Percentiles rank a stretch among this genome's conserved stretches.
These are phyloP conservation scores for Leptographium procerum DNA, from an alignment of 2,329 filamentous ascomycete genomes.

Conservation along the genomic window DNA sequence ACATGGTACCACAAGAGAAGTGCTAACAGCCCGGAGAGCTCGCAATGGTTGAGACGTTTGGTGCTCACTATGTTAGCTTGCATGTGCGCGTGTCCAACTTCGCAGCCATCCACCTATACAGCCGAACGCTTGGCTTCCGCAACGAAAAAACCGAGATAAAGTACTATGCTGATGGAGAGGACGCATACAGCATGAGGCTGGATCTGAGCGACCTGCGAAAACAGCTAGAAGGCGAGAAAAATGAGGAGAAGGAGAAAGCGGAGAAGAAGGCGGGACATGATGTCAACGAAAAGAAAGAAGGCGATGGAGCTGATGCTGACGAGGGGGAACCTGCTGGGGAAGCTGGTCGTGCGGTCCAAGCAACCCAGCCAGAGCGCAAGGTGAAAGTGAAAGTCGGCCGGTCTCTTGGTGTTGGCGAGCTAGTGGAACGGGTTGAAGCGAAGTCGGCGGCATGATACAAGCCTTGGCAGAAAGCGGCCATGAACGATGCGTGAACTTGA, in stretches of 20 bases:
- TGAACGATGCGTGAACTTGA: neutral
- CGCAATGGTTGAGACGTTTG: slow-evolving; percentile 93
- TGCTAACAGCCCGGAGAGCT: slow-evolving; percentile 45
- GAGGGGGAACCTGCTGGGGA: slow-evolving; percentile 64
- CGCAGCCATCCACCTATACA: slow-evolving; percentile 84
- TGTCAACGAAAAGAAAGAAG: slow-evolving; percentile 38
- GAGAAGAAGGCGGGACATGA: slow-evolving; percentile 17
- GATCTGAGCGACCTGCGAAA: slow-evolving; percentile 56
- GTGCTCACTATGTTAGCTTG: slow-evolving; percentile 83
- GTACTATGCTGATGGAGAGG: slow-evolving; percentile 96
- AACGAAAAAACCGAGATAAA: slow-evolving; percentile 77
- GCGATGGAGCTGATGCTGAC: slow-evolving; percentile 38
- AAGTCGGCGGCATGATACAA: slow-evolving; percentile 23
- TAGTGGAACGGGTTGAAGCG: slow-evolving; percentile 61
- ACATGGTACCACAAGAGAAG: neutral
- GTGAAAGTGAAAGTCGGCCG: slow-evolving; percentile 79
- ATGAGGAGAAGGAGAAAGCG: slow-evolving; percentile 25
- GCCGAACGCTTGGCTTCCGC: slow-evolving; percentile 80
- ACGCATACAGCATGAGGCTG: slow-evolving; percentile 89
- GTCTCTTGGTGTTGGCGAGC: slow-evolving; percentile 63
- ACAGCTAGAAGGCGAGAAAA: slow-evolving; percentile 31
- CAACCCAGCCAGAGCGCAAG: slow-evolving; percentile 45
- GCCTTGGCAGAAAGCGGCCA: neutral
- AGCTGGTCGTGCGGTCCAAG: slow-evolving; percentile 28
- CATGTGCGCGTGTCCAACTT: slow-evolving; percentile 92